Base-by-base conservation (phyloP, 805 yeast genomes). In the Saccharomycopsis sp. region DNA sequence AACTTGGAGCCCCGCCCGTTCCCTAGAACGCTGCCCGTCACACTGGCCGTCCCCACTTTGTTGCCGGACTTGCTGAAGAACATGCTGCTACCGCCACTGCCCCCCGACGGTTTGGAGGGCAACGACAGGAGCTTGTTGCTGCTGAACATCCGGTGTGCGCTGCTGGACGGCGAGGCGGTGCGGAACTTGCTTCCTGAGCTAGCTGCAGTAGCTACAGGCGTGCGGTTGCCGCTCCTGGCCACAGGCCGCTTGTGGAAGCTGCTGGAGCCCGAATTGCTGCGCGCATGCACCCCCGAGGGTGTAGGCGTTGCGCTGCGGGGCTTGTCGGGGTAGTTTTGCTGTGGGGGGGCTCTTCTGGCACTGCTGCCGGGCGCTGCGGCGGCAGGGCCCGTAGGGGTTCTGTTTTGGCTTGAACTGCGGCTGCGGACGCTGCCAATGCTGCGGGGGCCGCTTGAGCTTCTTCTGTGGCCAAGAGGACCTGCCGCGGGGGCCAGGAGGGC, bases 101-200 rank as follows among this genome's bases (percentile, higher is more conserved):
- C 21, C 7, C 48, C 21, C 21, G 18, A 16, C 16, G 48, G 48
- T 18, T 44, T 44, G 18, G 48, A 44, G 16, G 48, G 48, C 16
- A 44, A 44, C 16, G 48, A 44, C 48, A 44, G 48, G 48, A 44
- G 48, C 48, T 44, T 44, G 48, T 44, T 44, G 16, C 16, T 44
- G 16, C 21, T 44, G 21, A 44, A 44, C 48, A 44, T 44, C 21
- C 48, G 48, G 12, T 29, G 37, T 7, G 9, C 37, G 12, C 37
- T 29, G 12, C 37, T 12, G 12, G 37, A 29, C 5, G 21, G 7
- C 8, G 8, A 12, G 21, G 12, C 21, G 8, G 48, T 7, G 16
- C 48, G 48, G 48, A 16, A 44, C 21, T 44, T 44, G 44, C n/a
- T 37, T 8, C 21, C 21, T 7, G 7, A 12, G 16, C 48, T 44